Evolutionary conservation across 2,329 filamentous ascomycete species (phyloP).

Genomic region (Sporothrix inflata): DNA sequence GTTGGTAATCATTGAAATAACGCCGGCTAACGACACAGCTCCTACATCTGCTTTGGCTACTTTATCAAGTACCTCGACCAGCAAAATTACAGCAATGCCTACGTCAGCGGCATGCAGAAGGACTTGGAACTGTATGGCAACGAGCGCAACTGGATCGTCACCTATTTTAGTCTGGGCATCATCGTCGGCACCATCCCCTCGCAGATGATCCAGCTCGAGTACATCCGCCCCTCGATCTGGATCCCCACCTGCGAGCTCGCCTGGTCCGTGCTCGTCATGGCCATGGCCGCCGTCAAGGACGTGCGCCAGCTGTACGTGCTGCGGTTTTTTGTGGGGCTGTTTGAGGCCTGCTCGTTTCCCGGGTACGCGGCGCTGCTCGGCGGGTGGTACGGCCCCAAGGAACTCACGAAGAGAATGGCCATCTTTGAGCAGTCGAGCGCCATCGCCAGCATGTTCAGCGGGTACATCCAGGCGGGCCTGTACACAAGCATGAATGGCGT

Average conservation of each 20-base stretch:
- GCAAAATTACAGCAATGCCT: slow-evolving; percentile 43
- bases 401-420: slow-evolving; percentile 63
- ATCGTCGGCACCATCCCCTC: slow-evolving; percentile 62
- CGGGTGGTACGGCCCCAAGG: slow-evolving; percentile 60
- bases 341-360: slow-evolving; percentile 36
- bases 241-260: slow-evolving; percentile 40
- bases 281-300: slow-evolving; percentile 40
- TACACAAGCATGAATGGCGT: slow-evolving; percentile 50
- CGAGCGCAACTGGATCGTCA: slow-evolving; percentile 45
- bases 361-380: slow-evolving; percentile 28
- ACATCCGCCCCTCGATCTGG: slow-evolving; percentile 39
- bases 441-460: slow-evolving; percentile 63
- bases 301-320: slow-evolving; percentile 39
- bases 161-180: slow-evolving; percentile 53
- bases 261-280: slow-evolving; percentile 38
- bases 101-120: slow-evolving; percentile 46
- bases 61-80: slow-evolving; percentile 55
- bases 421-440: slow-evolving; percentile 64
- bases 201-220: slow-evolving; percentile 53
- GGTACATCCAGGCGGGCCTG: slow-evolving; percentile 62
- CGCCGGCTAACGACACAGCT: slow-evolving; percentile 4
- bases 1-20: too few relatives aligned
- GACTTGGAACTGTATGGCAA: slow-evolving; percentile 45
- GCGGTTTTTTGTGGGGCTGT: slow-evolving; percentile 40
- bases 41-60: slow-evolving; percentile 54